Conservation (phyloP, 495 filamentous ascomycete species). For the Lophium mytilinum region DNA sequence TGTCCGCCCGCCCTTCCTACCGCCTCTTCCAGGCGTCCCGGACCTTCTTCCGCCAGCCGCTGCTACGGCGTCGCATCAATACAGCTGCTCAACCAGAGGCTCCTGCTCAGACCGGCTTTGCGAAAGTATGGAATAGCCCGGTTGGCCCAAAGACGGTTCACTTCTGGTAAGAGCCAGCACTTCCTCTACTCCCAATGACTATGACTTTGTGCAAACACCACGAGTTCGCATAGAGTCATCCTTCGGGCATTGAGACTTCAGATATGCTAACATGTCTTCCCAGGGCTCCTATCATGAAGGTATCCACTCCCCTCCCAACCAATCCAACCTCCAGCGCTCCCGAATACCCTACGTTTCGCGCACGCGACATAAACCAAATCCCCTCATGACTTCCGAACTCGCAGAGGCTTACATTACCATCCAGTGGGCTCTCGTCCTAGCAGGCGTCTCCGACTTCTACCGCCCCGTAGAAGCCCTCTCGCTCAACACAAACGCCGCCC, state of each 20-base stretch:
- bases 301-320: conserved; percentile 32
- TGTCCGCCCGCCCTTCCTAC: conserved; percentile 36
- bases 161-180: conserved; percentile 65
- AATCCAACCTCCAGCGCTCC: not conserved
- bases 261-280: conserved; percentile 1
- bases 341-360: not conserved
- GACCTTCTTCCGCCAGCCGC: conserved; percentile 44
- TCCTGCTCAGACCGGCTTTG: conserved; percentile 46
- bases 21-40: conserved; percentile 26
- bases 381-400: not conserved
- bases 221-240: not conserved
- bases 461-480: conserved; percentile 91
- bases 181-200: not conserved
- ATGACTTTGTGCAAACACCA: not conserved
- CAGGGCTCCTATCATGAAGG: conserved; percentile 97
- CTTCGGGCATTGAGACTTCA: not conserved
- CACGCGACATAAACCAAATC: not conserved
- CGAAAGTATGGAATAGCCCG: conserved; percentile 77
- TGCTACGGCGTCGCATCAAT: conserved; percentile 56
- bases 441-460: conserved; percentile 83
- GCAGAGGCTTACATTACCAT: not conserved
- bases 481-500: conserved; percentile 78
- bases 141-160: conserved; percentile 93
- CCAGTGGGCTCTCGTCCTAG: conserved; percentile 83
- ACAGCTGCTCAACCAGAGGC: conserved; percentile 46